Evolutionary conservation across 352 stramenopile genomes (phyloP).

Genomic region (Globisporangium rhizosaccharum): DNA sequence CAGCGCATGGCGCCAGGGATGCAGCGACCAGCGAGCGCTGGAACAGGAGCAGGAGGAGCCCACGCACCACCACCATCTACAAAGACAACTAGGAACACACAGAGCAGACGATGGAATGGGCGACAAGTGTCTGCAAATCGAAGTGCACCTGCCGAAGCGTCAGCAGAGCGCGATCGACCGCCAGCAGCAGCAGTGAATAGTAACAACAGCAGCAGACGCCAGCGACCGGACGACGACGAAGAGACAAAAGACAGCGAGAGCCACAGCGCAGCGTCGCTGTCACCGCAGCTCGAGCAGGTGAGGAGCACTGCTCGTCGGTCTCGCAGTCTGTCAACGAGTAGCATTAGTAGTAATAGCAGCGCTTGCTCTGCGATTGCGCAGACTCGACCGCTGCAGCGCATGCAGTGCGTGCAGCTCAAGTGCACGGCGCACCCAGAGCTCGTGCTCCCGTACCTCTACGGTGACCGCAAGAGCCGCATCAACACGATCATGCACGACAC

Average conservation of each 20-base stretch:
- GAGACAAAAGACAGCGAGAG: constrained; percentile 12
- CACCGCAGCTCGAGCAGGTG: constrained; percentile 4
- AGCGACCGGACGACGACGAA: constrained; percentile 7
- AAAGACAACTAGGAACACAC: not conserved
- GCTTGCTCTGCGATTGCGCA: not conserved
- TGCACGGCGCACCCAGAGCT: constrained; percentile 45
- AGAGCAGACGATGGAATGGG: not conserved
- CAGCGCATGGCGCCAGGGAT: not conserved
- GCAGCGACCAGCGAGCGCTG: not conserved
- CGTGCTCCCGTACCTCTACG: constrained; percentile 56
- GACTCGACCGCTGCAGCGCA: constrained; percentile 31
- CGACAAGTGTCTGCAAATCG: too few species aligned
- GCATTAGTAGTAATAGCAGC: constrained; percentile 11
- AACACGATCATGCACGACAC: constrained; percentile 44
- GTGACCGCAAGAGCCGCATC: constrained; percentile 43
- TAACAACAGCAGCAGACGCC: not conserved
- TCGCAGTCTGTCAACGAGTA: not conserved
- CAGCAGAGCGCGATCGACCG: not conserved
- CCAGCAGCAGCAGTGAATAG: too few species aligned
- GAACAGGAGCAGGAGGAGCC: not conserved
- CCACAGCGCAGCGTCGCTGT: not conserved
- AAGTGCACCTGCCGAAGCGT: not conserved
- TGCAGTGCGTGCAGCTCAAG: constrained; percentile 54
- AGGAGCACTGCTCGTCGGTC: not conserved
- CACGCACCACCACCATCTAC: not conserved